Conservation (phyloP, 2,329 filamentous ascomycete species). For the Didymella pomorum region DNA sequence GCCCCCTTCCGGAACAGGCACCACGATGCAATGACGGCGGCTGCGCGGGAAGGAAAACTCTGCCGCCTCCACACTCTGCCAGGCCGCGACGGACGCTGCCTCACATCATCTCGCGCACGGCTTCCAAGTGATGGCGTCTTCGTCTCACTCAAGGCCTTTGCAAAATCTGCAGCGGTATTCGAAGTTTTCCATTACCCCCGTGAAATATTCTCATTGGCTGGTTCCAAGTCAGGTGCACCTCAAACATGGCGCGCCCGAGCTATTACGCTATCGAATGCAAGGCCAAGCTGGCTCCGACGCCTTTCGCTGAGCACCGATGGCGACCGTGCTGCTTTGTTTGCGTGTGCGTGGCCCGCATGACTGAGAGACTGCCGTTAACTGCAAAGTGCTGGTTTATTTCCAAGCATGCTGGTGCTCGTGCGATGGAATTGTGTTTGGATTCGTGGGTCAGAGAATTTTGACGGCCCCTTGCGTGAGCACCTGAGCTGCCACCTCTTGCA, state of each 20-base stretch:
- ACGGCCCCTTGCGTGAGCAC: constrained; percentile 25
- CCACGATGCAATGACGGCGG: constrained; percentile 22
- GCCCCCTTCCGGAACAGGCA: constrained; percentile 18
- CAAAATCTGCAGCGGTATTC: constrained; percentile 36
- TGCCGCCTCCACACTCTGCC: constrained; percentile 33
- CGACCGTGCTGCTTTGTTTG: constrained; percentile 31
- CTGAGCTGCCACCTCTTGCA: constrained; percentile 18
- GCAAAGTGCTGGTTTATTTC: constrained; percentile 48
- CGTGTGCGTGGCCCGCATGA: constrained; percentile 44
- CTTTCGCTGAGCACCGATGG: constrained; percentile 25
- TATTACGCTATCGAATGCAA: constrained; percentile 45
- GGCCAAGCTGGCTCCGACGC: constrained; percentile 30
- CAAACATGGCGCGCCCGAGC: constrained; percentile 29
- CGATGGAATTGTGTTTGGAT: constrained; percentile 36
- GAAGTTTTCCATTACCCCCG: constrained; percentile 38
- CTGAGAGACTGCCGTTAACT: constrained; percentile 53
- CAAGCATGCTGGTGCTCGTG: constrained; percentile 34
- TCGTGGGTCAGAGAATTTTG: constrained; percentile 40
- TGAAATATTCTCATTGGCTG: constrained; percentile 31
- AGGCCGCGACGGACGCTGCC: constrained; percentile 24
- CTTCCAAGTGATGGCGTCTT: constrained; percentile 32
- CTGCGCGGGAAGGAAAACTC: constrained; percentile 27
- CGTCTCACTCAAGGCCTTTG: constrained; percentile 14
- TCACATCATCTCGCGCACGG: constrained; percentile 26
- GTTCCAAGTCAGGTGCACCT: constrained; percentile 34